Base-by-base conservation (phyloP, 2,329 filamentous ascomycete species). In the Aaosphaeria arxii region DNA sequence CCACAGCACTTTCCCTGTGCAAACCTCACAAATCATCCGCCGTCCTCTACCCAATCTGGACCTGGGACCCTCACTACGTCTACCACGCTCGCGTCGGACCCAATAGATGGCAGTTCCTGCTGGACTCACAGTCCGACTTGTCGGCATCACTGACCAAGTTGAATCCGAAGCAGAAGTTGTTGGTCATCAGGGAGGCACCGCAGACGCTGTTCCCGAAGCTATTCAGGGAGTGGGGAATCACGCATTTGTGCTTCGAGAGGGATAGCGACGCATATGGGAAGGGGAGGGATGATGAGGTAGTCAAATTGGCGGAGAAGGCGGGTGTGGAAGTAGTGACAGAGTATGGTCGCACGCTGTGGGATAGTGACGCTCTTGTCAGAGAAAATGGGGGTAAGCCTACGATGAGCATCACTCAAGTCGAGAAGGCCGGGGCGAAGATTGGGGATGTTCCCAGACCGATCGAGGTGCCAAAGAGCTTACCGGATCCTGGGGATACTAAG, bases 31-130 rank as follows among this genome's bases (percentile, higher is more conserved):
- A 24, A 24, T 24, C 17, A 24, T 24, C 17, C 17, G 17, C 17
- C 17, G 17, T 24, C 17, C 73, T 91, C 29, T 91, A 86, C 74
- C 87, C 87, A 1, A 80, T 91, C 41, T 91, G 88, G 77, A 89
- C 85, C 1, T 91, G 87, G 86, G 87, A 90, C 63, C 87, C 87
- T 48, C 86, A 91, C 64, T 91, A 91, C 63, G 86, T 91, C 29
- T 90, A 89, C 63, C 79, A 79, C 31, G 82, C 84, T 1, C 79
- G 87, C 48, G 86, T 85, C 4, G 86, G 86, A 0, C 73, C 82
- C 6, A 91, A 91, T 59, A 76, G 88, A 56, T 91, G 86, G 85
- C 84, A 88, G 58, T 91, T 47, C 51, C 83, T 83, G 17, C 76
- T 90, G 28, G 87, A 91, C 64, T 89, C 86, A 59, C 87, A 90